A percentile compares a stretch with the other conserved stretches of the same genome.
phyloP scores from a whole-genome alignment of 805 yeast species.

The Yarrowia yakushimensis region DNA sequence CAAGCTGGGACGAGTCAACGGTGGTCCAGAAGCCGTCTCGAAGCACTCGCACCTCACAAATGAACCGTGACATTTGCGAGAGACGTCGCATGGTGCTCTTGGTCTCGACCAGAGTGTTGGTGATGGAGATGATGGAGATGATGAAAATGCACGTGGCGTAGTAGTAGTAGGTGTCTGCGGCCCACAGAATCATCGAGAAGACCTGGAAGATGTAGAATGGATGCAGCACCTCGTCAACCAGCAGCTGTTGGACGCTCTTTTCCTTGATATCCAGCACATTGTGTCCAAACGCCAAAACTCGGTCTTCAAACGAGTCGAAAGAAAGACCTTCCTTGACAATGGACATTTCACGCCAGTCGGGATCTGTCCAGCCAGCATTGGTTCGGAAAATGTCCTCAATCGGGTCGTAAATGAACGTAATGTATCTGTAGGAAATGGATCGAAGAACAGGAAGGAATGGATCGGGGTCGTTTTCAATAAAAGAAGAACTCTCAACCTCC shows the following conservation, averaged over 20 bases:
- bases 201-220: constrained; percentile 96
- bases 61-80: constrained; percentile 66
- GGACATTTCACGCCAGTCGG: constrained; percentile 63
- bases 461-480: constrained; percentile 42
- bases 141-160: constrained; percentile 89
- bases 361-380: constrained; percentile 82
- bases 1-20: constrained; percentile 68
- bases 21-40: constrained; percentile 93
- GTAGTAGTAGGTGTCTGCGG: constrained; percentile 85
- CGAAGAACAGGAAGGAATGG: constrained; percentile 69
- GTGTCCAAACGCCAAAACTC: constrained; percentile 69
- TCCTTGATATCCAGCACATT: constrained; percentile 75
- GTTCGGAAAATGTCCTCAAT: constrained; percentile 80
- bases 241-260: constrained; percentile 59
- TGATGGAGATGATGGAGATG: constrained; percentile 76
- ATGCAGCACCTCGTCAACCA: constrained; percentile 84
- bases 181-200: constrained; percentile 87
- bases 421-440: constrained; percentile 75
- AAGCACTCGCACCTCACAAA: constrained; percentile 82
- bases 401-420: constrained; percentile 80
- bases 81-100: constrained; percentile 67
- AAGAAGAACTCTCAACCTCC: constrained; percentile 25
- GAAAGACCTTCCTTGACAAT: constrained; percentile 61
- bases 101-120: constrained; percentile 83
- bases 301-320: constrained; percentile 61